Evolutionary conservation across 78 protist genomes (phyloP), one percentile per base, ranked within the genome.

Genomic region (Planoprotostelium fungivorum): DNA sequence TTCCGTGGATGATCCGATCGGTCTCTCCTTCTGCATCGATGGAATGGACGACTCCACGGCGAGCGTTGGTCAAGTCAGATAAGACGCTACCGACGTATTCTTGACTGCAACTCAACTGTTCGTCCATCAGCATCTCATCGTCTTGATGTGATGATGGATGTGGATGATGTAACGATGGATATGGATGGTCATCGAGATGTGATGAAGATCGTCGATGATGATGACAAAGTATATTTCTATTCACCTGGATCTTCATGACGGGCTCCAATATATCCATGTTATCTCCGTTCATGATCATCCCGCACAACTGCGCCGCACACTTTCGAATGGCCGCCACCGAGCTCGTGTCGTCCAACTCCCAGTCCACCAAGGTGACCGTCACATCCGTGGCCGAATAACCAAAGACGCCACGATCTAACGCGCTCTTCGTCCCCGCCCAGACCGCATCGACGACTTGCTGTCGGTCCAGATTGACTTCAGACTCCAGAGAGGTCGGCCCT

Each of bases 31-130:
- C 5, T 90, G 85, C 87, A 31, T 90, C 95, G 29, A 90, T 90
- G 0, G 88, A 90, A 29, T 89, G 34, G 38, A 93, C 89, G 63
- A 89, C 84, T 0, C 86, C 95, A 35, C 95, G n/a, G 34, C 95
- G 36, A 37, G 84, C 90, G n/a, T 86, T 35, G 0, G 95, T 86
- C 36, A 93, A 86, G 36, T 93, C 95, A n/a, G 95, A 90, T n/a
- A 93, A 38, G 28, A 93, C 92, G 84, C 37, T 36, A 0, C 95
- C 95, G 35, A 93, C 90, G 34, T 93, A 84, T 39, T 89, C 88
- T 85, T 88, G 90, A 36, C 88, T 90, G 23, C 88, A 90, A 31
- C 89, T 31, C 37, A 36, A 85, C 63, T 37, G 16, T 85, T 85
- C 5, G 37, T 85, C 16, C 5, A 37, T 36, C 35, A 36, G 16